A percentile compares a stretch with the other conserved stretches of the same genome.
Conservation (phyloP, 345 rosid species). For the Linum trigynum region DNA sequence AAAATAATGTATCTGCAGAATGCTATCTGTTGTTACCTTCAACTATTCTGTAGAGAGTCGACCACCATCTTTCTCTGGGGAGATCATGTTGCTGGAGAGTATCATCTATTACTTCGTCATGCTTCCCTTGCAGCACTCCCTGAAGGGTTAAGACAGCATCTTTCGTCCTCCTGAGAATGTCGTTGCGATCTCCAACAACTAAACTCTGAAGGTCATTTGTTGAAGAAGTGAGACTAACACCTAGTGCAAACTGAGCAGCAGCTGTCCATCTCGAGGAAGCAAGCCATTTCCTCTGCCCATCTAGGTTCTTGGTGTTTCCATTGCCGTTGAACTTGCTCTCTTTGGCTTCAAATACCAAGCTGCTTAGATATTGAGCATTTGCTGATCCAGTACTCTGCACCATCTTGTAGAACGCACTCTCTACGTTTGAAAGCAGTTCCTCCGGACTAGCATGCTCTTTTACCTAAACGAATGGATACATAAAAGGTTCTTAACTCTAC, state of each 20-base stretch:
- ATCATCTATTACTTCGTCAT: conserved; percentile 46
- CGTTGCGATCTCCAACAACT: conserved; percentile 39
- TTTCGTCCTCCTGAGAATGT: conserved; percentile 59
- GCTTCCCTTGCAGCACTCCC: conserved; percentile 76
- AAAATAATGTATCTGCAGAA: background rate
- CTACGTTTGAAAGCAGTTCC: conserved; percentile 21
- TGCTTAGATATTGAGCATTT: conserved; percentile 21
- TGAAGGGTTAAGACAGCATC: conserved; percentile 67
- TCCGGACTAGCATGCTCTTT: conserved; percentile 25
- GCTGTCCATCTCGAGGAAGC: conserved; percentile 25
- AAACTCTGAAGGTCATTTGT: conserved; percentile 54
- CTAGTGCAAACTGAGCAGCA: conserved; percentile 65
- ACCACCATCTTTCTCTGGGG: conserved; percentile 79
- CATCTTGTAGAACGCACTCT: conserved; percentile 25
- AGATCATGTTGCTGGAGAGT: conserved; percentile 40
- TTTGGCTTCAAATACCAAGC: conserved; percentile 14
- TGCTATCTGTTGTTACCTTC: conserved; percentile 45
- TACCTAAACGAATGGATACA: conserved; percentile 8
- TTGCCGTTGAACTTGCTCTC: conserved; percentile 7
- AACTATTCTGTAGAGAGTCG: conserved; percentile 69
- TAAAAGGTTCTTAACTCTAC: background rate
- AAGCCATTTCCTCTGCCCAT: conserved; percentile 14
- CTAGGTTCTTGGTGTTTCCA: background rate
- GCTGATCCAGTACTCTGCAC: conserved; percentile 29
- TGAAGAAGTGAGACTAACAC: conserved; percentile 58